A percentile compares a stretch with the other conserved stretches of the same genome.
Conservation (phyloP, 768 basidiomycete species). For the Serendipita sp. region DNA sequence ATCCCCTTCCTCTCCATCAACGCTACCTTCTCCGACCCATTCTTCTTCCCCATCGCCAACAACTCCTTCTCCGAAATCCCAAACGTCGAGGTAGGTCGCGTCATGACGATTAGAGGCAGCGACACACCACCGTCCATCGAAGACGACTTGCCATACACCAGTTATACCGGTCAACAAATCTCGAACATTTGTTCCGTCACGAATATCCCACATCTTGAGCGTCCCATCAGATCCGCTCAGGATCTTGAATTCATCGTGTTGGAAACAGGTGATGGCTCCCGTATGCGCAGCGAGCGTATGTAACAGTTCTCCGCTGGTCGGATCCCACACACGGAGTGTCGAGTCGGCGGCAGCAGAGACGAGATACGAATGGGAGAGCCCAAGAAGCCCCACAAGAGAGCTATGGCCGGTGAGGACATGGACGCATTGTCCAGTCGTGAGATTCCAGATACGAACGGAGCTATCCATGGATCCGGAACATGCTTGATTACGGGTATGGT, state of each 20-base stretch:
- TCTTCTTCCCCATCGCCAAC: slow-evolving; percentile 37
- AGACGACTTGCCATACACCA: slow-evolving; percentile 96
- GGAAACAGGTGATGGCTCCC: slow-evolving; percentile 98
- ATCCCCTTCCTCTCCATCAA: slow-evolving; percentile 38
- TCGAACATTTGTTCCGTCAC: slow-evolving; percentile 68
- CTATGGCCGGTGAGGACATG: slow-evolving; percentile 81
- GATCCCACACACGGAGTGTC: slow-evolving; percentile 88
- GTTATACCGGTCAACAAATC: slow-evolving; percentile 83
- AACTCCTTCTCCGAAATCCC: slow-evolving; percentile 64
- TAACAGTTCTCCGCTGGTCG: slow-evolving; percentile 59
- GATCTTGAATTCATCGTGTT: slow-evolving; percentile 95
- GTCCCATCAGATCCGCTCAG: slow-evolving; percentile 90
- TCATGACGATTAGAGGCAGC: slow-evolving; percentile 77
- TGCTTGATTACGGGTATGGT: slow-evolving; percentile 70
- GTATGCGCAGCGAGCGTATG: slow-evolving; percentile 81
- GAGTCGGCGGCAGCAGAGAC: slow-evolving; percentile 96
- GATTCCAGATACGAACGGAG: slow-evolving; percentile 88
- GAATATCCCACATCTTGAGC: slow-evolving; percentile 94
- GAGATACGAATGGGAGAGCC: slow-evolving; percentile 73
- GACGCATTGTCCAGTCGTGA: slow-evolving; percentile 62
- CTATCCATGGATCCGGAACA: slow-evolving; percentile 98
- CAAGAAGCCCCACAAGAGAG: slow-evolving; percentile 85
- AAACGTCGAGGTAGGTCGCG: slow-evolving; percentile 68
- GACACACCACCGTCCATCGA: slow-evolving; percentile 86
- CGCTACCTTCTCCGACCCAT: slow-evolving; percentile 62